Evolutionary conservation across 306 rosid genomes (phyloP).

Genomic region (Malus fusca): DNA sequence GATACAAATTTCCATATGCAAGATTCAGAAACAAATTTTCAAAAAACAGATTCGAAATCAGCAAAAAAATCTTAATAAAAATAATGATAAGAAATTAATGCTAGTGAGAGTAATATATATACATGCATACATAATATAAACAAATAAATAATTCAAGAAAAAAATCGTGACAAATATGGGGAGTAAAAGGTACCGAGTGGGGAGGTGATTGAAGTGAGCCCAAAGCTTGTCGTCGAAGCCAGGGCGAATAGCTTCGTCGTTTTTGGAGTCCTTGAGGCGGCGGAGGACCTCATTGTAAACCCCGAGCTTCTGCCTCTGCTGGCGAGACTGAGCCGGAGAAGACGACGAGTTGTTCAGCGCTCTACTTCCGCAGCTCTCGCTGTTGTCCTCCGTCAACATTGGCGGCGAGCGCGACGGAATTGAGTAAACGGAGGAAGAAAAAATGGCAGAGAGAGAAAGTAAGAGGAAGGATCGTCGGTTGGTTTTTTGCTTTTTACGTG

Average conservation of each 20-base stretch:
- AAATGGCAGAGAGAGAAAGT: background rate
- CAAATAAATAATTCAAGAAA: background rate
- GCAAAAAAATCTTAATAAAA: background rate
- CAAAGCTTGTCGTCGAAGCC: constrained; percentile 80
- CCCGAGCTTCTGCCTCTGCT: constrained; percentile 58
- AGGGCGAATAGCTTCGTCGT: constrained; percentile 57
- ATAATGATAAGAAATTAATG: background rate
- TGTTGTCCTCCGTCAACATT: constrained; percentile 58
- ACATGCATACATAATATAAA: background rate
- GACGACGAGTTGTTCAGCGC: constrained; percentile 26
- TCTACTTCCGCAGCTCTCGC: constrained; percentile 66
- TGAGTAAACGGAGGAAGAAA: background rate
- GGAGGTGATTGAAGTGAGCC: constrained; percentile 96
- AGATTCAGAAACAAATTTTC: background rate
- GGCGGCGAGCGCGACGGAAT: background rate
- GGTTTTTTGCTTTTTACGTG: constrained; percentile 4
- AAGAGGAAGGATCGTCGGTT: background rate
- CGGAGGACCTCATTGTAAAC: constrained; percentile 93
- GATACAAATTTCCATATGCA: background rate
- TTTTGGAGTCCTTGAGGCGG: constrained; percentile 63
- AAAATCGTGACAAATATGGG: background rate
- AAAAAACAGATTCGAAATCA: constrained; percentile 5
- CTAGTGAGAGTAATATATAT: background rate
- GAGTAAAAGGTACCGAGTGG: constrained; percentile 61
- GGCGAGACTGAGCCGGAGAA: constrained; percentile 47